Percentiles rank a stretch among this genome's conserved stretches.
These are phyloP conservation scores for Strobilomyces dryophilus DNA, from an alignment of 768 basidiomycete genomes.

Conservation along the genomic window DNA sequence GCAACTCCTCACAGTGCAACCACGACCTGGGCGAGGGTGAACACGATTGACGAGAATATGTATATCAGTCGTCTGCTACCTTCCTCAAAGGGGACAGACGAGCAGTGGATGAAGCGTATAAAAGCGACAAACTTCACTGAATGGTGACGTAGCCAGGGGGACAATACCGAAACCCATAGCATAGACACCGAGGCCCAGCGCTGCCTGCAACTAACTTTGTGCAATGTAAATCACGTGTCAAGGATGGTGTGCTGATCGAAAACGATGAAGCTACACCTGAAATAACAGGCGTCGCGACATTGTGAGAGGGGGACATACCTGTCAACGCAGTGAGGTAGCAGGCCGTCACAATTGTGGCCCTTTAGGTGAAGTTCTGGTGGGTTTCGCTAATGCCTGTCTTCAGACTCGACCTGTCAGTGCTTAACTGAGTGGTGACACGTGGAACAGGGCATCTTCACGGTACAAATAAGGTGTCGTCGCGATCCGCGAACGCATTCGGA, in stretches of 20 bases:
- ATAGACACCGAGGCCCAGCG: conserved; percentile 48
- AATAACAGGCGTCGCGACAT: neutral
- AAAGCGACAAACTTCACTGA: conserved; percentile 45
- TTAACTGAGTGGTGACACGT: neutral
- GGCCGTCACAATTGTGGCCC: conserved; percentile 33
- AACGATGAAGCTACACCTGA: conserved; percentile 51
- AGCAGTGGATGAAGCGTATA: neutral
- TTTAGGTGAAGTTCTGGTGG: conserved; percentile 38
- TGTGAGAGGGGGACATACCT: conserved; percentile 3
- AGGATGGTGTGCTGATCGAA: conserved; percentile 50
- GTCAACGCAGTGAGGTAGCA: conserved; percentile 25
- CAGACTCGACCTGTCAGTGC: conserved; percentile 35
- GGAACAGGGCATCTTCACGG: neutral
- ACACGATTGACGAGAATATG: conserved; percentile 46
- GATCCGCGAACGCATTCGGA: neutral
- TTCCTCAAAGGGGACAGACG: conserved; percentile 36
- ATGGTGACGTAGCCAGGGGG: conserved; percentile 59
- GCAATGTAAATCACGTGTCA: conserved; percentile 45
- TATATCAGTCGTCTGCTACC: conserved; percentile 63
- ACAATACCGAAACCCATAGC: conserved; percentile 56
- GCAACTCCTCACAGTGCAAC: conserved; percentile 26
- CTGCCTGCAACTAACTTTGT: conserved; percentile 41
- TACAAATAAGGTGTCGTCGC: conserved; percentile 14
- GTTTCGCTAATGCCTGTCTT: conserved; percentile 35
- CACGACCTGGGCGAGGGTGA: conserved; percentile 48